Evolutionary conservation across 2,329 filamentous ascomycete genomes (phyloP), one percentile per base, ranked within the genome.

Genomic region (Fusarium pilosicola): DNA sequence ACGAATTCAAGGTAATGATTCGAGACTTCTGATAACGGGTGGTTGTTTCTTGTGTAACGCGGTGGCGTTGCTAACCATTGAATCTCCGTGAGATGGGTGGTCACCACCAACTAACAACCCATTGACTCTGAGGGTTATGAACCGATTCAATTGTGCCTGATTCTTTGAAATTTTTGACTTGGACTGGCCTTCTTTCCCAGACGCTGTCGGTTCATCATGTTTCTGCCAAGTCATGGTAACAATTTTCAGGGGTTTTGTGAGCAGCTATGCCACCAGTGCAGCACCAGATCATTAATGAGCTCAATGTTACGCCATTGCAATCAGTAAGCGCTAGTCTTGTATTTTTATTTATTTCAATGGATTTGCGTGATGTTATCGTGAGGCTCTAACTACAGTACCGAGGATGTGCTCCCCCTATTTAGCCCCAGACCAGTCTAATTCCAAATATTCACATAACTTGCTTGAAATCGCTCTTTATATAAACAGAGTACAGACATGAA

Each of bases 121-220:
- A 10, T 41, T 32, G 28, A 7, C 12, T 36, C 26, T 41, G 24
- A 7, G n/a, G 18, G 12, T 2, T 22, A 32, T 36, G 22, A 7
- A 8, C 7, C 2, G 12, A 11, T 24, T 12, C 6, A 32, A 9
- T 8, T 15, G 17, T 7, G 13, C 1, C 4, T 30, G 15, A 7
- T 17, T 32, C 5, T 73, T 72, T 72, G 70, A 73, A 70, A 70
- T 61, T 73, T 11, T n/a, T 15, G 24, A 10, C 8, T 17, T 32
- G 14, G 5, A 7, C 11, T 15, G n/a, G 0, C 4, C 9, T 11
- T 9, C 4, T 34, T 28, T 34, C 8, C 9, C 2, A 5, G 17
- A 1, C 3, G 6, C 13, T 20, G 24, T 17, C 5, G 10, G 13
- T 42, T 44, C 20, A 36, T 36, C 14, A 26, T n/a, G 6, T 28